These are phyloP conservation scores for Phytopythium boreale DNA, from an alignment of 352 stramenopile species.

Conservation along the genomic window DNA sequence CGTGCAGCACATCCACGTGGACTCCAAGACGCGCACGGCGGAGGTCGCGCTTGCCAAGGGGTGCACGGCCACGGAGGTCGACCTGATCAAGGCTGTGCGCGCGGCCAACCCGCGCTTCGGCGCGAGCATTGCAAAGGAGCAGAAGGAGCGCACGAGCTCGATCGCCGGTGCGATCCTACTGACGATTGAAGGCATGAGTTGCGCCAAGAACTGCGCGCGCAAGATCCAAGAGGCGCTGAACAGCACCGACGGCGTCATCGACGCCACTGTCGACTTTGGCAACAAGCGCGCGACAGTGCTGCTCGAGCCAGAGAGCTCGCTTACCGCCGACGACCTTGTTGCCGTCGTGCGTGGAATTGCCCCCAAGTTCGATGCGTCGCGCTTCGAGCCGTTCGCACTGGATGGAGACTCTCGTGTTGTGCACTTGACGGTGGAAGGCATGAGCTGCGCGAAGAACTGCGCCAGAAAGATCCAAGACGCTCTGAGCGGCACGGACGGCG, in stretches of 20 bases:
- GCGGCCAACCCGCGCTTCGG: conserved; percentile 73
- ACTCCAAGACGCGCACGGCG: conserved; percentile 76
- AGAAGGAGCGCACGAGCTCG: conserved; percentile 40
- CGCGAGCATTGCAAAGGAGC: conserved; percentile 63
- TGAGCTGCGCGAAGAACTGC: conserved; percentile 79
- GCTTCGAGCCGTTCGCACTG: conserved; percentile 59
- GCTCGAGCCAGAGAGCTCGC: conserved; percentile 47
- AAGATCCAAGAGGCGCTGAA: conserved; percentile 61
- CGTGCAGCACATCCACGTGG: conserved; percentile 81
- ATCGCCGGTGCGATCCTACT: conserved; percentile 66
- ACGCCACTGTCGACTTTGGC: conserved; percentile 65
- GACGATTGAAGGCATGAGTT: conserved; percentile 75
- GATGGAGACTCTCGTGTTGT: conserved; percentile 71
- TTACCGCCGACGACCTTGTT: conserved; percentile 73
- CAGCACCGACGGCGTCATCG: conserved; percentile 47
- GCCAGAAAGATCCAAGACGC: conserved; percentile 68
- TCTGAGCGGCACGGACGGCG: conserved; percentile 51
- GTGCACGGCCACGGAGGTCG: conserved; percentile 78
- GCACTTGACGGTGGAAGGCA: conserved; percentile 66
- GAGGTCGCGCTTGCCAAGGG: conserved; percentile 75
- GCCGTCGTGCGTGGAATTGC: conserved; percentile 44
- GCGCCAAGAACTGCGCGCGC: conserved; percentile 53
- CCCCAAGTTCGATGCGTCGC: conserved; percentile 47
- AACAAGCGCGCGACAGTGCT: conserved; percentile 73
- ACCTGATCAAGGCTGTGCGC: conserved; percentile 84